Conservation (phyloP, 2,329 filamentous ascomycete genomes). For the Nemania sp. region DNA sequence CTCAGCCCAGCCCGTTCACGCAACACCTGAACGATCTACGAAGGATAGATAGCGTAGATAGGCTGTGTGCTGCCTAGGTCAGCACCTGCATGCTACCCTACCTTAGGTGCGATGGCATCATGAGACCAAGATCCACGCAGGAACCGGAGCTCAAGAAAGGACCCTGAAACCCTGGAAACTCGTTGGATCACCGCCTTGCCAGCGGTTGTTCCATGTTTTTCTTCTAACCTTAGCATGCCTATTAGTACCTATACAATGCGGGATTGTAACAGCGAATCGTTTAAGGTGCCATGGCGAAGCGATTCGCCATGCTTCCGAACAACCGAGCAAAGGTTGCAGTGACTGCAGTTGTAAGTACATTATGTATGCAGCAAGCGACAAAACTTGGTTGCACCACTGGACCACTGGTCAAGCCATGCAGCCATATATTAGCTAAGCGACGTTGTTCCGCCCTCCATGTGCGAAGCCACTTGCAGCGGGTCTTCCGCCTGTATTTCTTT, state of each 20-base stretch:
- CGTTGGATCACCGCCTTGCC: neutral
- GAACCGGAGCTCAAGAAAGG: constrained; percentile 5
- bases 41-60: neutral
- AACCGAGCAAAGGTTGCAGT: no score
- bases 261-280: no score
- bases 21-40: neutral
- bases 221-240: neutral
- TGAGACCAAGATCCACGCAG: constrained; percentile 4
- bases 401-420: neutral
- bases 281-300: no score
- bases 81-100: constrained; percentile 10
- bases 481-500: no score
- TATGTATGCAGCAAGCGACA: neutral
- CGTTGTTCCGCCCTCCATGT: constrained; percentile 10
- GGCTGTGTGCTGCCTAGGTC: neutral
- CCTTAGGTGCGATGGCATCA: neutral
- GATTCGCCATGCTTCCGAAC: no score
- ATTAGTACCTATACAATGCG: no score
- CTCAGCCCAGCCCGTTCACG: neutral
- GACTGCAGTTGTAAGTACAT: neutral
- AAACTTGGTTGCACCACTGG: neutral
- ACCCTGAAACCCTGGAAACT: constrained; percentile 4
- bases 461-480: neutral
- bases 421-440: neutral
- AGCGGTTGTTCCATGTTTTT: neutral